phyloP scores from a whole-genome alignment of 2,329 filamentous ascomycete species.

The Thielaviopsis populi region DNA sequence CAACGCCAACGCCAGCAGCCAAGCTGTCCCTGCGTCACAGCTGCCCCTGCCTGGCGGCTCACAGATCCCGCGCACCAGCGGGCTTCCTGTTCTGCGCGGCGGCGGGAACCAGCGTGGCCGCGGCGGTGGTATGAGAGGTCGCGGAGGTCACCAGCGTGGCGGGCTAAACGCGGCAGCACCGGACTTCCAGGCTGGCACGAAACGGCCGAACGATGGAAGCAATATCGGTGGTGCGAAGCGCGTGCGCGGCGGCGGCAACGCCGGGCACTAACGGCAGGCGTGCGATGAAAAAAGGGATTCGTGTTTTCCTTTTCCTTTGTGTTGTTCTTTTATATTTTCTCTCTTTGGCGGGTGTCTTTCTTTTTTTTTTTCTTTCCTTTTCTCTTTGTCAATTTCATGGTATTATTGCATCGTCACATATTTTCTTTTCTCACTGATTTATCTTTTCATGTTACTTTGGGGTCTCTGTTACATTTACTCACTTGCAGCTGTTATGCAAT shows the following conservation, averaged over 20 bases:
- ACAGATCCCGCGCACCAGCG: conserved; percentile 18
- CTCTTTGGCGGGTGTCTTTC: background rate
- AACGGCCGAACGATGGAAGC: conserved; percentile 35
- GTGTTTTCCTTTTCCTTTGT: conserved; percentile 3
- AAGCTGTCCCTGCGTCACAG: conserved; percentile 7
- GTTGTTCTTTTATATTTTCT: background rate
- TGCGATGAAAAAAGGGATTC: background rate
- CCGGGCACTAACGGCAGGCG: background rate
- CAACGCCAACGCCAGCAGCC: conserved; percentile 8
- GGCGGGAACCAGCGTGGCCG: conserved; percentile 22
- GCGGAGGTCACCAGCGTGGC: conserved; percentile 25
- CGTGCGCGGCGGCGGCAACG: conserved; percentile 24
- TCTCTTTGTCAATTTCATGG: conserved; percentile 2
- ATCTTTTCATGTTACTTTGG: background rate
- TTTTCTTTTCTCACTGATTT: background rate
- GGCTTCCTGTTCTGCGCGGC: conserved; percentile 30
- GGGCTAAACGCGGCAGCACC: conserved; percentile 36
- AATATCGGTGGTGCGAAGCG: conserved; percentile 34
- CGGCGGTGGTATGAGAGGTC: conserved; percentile 24
- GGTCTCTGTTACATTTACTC: background rate
- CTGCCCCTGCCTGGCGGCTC: conserved; percentile 2
- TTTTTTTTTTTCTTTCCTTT: conserved; percentile 1
- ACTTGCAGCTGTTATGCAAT: background rate
- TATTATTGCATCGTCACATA: background rate
- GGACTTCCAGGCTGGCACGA: conserved; percentile 44